Evolutionary conservation across 805 yeast genomes (phyloP).

Genomic region (Metschnikowia arizonensis): DNA sequence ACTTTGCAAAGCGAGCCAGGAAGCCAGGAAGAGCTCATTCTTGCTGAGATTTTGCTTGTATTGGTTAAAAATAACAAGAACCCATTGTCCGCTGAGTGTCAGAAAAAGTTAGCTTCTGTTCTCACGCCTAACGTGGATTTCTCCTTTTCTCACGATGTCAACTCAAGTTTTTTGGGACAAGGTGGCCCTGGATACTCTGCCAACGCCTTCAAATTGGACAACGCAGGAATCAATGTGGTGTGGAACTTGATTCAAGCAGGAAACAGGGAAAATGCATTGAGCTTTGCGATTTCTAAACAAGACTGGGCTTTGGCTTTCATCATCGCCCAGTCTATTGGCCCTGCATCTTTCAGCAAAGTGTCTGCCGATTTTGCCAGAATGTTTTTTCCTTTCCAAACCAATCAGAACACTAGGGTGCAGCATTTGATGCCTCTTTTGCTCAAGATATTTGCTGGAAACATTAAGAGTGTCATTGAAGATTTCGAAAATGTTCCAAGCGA

Average conservation of each 20-base stretch:
- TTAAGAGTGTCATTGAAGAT: slow-evolving; percentile 48
- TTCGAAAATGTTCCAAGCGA: slow-evolving; percentile 40
- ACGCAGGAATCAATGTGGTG: slow-evolving; percentile 30
- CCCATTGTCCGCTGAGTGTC: slow-evolving; percentile 24
- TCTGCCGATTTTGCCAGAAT: slow-evolving; percentile 55
- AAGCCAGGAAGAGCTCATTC: slow-evolving; percentile 24
- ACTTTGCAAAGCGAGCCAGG: slow-evolving; percentile 10
- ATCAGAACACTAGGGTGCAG: slow-evolving; percentile 34
- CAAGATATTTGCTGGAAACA: slow-evolving; percentile 61
- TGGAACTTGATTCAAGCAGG: slow-evolving; percentile 53
- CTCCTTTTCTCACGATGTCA: slow-evolving; percentile 22
- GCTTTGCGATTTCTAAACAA: slow-evolving; percentile 53
- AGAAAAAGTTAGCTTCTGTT: slow-evolving; percentile 30
- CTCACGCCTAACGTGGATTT: slow-evolving; percentile 43
- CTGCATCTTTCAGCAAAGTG: slow-evolving; percentile 53
- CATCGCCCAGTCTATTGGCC: slow-evolving; percentile 62
- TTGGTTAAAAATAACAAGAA: slow-evolving; percentile 32
- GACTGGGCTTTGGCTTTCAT: slow-evolving; percentile 79
- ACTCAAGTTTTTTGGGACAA: slow-evolving; percentile 2
- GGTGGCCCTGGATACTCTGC: slow-evolving; percentile 21
- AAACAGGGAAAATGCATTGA: slow-evolving; percentile 60
- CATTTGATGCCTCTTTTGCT: slow-evolving; percentile 53
- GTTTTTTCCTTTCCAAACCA: slow-evolving; percentile 38
- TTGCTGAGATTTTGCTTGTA: slow-evolving; percentile 28
- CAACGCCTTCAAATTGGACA: slow-evolving; percentile 42